phyloP scores from a whole-genome alignment of 2,329 filamentous ascomycete species.

The Nannizziopsis barbatae region DNA sequence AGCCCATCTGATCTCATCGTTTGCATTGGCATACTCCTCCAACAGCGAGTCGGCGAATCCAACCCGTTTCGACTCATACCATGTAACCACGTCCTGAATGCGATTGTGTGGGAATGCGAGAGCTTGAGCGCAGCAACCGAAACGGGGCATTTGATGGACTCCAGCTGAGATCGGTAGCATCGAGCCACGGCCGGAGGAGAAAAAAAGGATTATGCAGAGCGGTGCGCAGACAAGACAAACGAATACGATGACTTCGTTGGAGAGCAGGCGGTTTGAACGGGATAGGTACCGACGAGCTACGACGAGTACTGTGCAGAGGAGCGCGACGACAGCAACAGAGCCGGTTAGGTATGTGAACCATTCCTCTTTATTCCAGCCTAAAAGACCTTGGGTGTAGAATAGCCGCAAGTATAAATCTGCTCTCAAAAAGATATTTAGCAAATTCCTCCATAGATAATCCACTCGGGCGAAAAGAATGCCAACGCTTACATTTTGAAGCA shows the following conservation, averaged over 20 bases:
- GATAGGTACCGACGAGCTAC: slow-evolving; percentile 6
- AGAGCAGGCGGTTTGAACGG: not conserved
- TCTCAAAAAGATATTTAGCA: not conserved
- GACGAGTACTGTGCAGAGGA: not conserved
- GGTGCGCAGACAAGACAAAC: slow-evolving; percentile 6
- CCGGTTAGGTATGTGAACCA: slow-evolving; percentile 10
- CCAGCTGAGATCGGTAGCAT: slow-evolving; percentile 7
- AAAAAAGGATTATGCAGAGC: slow-evolving; percentile 9
- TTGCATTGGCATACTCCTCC: slow-evolving; percentile 10
- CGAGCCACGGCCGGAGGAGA: not conserved
- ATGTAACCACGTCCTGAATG: slow-evolving; percentile 7
- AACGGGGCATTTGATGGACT: slow-evolving; percentile 11
- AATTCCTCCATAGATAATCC: too few relatives aligned
- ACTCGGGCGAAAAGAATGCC: not conserved
- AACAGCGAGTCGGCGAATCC: slow-evolving; percentile 10
- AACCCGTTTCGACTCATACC: slow-evolving; percentile 10
- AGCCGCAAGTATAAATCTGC: slow-evolving; percentile 10
- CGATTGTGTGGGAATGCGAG: slow-evolving; percentile 10
- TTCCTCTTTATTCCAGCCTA: slow-evolving; percentile 11
- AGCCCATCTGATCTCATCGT: slow-evolving; percentile 12
- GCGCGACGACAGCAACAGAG: slow-evolving; percentile 1
- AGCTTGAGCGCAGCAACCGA: slow-evolving; percentile 12
- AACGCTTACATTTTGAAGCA: slow-evolving; percentile 18
- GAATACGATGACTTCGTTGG: slow-evolving; percentile 2
- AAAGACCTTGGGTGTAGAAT: slow-evolving; percentile 8